These are phyloP conservation scores for Hericium coralloides DNA, from an alignment of 768 basidiomycete genomes.

Conservation along the genomic window DNA sequence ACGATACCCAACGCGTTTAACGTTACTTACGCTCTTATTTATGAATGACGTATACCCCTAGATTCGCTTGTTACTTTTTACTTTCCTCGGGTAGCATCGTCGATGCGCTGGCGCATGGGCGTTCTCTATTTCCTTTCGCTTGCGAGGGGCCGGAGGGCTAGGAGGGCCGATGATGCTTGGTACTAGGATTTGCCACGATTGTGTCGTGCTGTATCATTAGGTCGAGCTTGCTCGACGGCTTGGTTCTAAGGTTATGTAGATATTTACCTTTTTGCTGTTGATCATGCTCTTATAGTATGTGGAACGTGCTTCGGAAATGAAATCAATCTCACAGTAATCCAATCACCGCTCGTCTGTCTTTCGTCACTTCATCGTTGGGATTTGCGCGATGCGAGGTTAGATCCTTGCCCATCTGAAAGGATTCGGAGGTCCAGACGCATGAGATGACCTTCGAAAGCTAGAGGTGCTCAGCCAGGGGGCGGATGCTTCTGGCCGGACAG, in stretches of 20 bases:
- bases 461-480: too few species aligned
- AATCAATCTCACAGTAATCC: too few species aligned
- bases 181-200: background rate
- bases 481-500: too few species aligned
- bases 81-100: background rate
- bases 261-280: background rate
- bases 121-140: conserved; percentile 18
- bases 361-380: too few species aligned
- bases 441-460: too few species aligned
- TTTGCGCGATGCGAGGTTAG: too few species aligned
- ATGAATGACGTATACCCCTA: conserved; percentile 3
- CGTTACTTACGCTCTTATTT: conserved; percentile 1
- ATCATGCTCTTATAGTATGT: background rate
- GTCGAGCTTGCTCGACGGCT: background rate
- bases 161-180: conserved; percentile 8
- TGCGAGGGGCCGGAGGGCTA: conserved; percentile 18
- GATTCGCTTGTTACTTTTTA: conserved; percentile 8
- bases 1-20: conserved; percentile 2
- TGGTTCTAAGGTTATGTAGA: background rate
- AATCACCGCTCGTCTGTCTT: too few species aligned
- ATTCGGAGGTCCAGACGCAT: too few species aligned
- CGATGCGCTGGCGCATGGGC: conserved; percentile 14
- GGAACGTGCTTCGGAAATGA: too few species aligned
- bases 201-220: background rate
- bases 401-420: too few species aligned